Percentiles rank a stretch among this genome's conserved stretches.
phyloP scores from a whole-genome alignment of 2,329 filamentous ascomycete genomes.

The Cladosporium sp. region DNA sequence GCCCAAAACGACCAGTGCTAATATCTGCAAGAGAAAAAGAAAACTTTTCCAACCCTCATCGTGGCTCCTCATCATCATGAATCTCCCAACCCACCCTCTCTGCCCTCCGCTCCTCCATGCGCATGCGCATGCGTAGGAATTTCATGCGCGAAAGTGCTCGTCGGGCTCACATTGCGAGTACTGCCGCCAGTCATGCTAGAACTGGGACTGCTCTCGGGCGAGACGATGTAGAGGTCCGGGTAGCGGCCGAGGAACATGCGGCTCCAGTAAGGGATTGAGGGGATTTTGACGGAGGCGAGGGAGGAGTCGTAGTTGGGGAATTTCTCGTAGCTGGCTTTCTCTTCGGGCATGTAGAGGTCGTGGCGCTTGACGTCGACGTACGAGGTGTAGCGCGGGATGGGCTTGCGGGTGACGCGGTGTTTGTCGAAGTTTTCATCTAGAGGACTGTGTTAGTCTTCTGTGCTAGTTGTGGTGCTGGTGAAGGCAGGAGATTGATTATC shows the following conservation, averaged over 20 bases:
- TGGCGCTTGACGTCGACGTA: slow-evolving; percentile 43
- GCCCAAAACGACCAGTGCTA: slow-evolving; percentile 13
- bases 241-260: slow-evolving; percentile 42
- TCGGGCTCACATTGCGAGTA: slow-evolving; percentile 24
- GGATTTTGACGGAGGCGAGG: slow-evolving; percentile 44
- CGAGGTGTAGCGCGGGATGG: slow-evolving; percentile 42
- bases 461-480: background rate
- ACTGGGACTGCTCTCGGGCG: slow-evolving; percentile 36
- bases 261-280: slow-evolving; percentile 41
- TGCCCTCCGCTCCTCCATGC: background rate
- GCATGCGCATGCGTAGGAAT: background rate
- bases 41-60: slow-evolving; percentile 1
- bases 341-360: slow-evolving; percentile 39
- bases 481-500: background rate
- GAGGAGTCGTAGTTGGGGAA: slow-evolving; percentile 42
- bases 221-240: slow-evolving; percentile 47
- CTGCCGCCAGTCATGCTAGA: slow-evolving; percentile 28
- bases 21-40: background rate
- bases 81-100: background rate
- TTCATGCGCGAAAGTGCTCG: slow-evolving; percentile 19
- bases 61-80: background rate
- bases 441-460: slow-evolving; percentile 6
- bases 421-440: slow-evolving; percentile 35
- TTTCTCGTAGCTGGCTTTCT: slow-evolving; percentile 31
- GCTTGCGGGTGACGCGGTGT: slow-evolving; percentile 41